These are phyloP conservation scores for Xylaria venustula DNA, from an alignment of 495 filamentous ascomycete species.

Conservation along the genomic window DNA sequence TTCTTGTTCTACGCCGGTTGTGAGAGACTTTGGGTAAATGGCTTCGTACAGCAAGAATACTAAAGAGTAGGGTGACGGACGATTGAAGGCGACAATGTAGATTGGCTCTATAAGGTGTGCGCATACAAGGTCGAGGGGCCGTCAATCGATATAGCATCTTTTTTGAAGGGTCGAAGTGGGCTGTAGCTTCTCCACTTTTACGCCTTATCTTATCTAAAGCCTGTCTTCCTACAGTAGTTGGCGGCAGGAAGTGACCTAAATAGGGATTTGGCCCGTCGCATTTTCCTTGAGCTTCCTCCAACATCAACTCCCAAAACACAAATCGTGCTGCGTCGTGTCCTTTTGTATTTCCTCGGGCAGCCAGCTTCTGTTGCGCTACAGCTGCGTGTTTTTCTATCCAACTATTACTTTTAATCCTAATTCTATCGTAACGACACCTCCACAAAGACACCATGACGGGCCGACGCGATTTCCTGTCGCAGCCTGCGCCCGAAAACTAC, in stretches of 20 bases:
- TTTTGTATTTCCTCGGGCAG: not conserved
- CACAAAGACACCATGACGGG: conserved; percentile 57
- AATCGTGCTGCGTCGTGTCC: not conserved
- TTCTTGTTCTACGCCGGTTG: too few relatives aligned
- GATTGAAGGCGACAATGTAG: too few relatives aligned
- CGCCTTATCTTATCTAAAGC: conserved; percentile 20
- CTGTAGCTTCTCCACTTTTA: not conserved
- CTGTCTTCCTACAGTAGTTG: too few relatives aligned
- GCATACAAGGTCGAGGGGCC: conserved; percentile 8
- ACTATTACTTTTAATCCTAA: too few relatives aligned
- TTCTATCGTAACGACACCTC: too few relatives aligned
- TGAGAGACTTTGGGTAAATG: too few relatives aligned
- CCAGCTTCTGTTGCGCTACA: not conserved
- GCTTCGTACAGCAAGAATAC: not conserved
- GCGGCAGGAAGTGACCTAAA: too few relatives aligned
- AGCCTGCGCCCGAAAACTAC: conserved; percentile 95
- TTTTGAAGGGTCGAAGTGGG: conserved; percentile 12
- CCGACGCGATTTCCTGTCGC: conserved; percentile 87
- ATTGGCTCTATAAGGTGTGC: not conserved
- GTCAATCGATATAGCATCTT: not conserved
- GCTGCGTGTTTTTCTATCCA: not conserved
- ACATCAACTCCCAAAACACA: not conserved
- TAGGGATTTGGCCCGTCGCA: not conserved
- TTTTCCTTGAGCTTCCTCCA: not conserved
- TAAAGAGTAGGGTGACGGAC: too few relatives aligned